Conservation (phyloP, 2,329 filamentous ascomycete genomes). For the Claviceps sp. region DNA sequence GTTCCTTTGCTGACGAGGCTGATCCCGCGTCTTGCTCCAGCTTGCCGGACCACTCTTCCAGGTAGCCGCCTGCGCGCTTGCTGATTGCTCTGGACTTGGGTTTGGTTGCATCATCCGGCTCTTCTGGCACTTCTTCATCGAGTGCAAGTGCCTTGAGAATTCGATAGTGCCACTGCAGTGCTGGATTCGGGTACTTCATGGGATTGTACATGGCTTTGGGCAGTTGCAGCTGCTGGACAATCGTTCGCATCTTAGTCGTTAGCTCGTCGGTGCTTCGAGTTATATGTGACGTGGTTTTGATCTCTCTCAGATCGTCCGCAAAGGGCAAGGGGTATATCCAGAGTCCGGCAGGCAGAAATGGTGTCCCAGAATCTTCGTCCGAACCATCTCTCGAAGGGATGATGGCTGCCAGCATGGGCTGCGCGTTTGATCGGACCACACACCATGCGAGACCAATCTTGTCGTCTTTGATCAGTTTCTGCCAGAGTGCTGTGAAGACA, state of each 20-base stretch:
- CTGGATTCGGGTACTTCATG: constrained; percentile 76
- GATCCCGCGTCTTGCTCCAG: constrained; percentile 43
- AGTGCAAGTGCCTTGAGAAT: constrained; percentile 85
- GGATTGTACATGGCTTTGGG: constrained; percentile 79
- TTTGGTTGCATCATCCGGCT: constrained; percentile 60
- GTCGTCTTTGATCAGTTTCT: constrained; percentile 65
- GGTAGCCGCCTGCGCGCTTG: constrained; percentile 70
- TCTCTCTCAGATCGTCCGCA: constrained; percentile 72
- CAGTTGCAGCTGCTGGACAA: constrained; percentile 77
- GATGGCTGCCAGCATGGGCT: constrained; percentile 68
- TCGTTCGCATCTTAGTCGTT: constrained; percentile 66
- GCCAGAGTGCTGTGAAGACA: constrained; percentile 81
- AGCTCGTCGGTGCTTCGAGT: constrained; percentile 53
- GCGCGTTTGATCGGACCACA: constrained; percentile 66
- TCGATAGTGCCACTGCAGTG: constrained; percentile 92
- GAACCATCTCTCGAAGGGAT: constrained; percentile 58
- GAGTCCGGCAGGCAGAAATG: constrained; percentile 66
- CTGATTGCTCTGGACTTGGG: constrained; percentile 81
- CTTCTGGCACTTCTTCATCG: constrained; percentile 76
- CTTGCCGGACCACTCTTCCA: constrained; percentile 61
- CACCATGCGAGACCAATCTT: constrained; percentile 88
- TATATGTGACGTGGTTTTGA: constrained; percentile 45
- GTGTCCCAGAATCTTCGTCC: constrained; percentile 51
- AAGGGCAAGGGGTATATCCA: constrained; percentile 85
- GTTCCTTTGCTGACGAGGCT: constrained; percentile 23